Conservation (phyloP, 176 grass and related monocot genomes). For the Musa acuminata region DNA sequence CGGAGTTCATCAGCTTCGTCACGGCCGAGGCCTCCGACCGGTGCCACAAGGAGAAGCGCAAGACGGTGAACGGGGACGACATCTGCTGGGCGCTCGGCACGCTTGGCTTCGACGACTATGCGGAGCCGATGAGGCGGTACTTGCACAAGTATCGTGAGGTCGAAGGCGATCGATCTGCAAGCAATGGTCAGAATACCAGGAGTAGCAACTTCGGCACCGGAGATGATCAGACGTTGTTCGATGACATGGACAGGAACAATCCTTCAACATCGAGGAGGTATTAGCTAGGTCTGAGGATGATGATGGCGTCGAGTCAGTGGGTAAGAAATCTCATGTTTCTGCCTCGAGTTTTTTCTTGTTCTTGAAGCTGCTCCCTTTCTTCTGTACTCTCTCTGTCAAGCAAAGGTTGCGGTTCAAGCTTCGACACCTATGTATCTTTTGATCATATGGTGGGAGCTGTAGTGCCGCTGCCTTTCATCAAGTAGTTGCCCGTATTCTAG, state of each 20-base stretch:
- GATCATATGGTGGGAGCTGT: too few species aligned
- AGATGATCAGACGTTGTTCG: neutral
- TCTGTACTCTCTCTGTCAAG: too few species aligned
- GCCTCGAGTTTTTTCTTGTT: too few species aligned
- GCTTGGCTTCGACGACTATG: slow-evolving; percentile 93
- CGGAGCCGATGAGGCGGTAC: slow-evolving; percentile 81
- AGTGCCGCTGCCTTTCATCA: neutral
- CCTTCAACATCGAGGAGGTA: neutral
- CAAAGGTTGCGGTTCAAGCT: too few species aligned
- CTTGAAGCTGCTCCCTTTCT: too few species aligned
- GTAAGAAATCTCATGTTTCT: too few species aligned
- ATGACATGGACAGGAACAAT: neutral
- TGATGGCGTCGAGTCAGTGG: neutral
- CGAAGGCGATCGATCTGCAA: slow-evolving; percentile 56
- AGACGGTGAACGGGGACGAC: slow-evolving; percentile 97
- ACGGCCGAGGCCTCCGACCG: slow-evolving; percentile 95
- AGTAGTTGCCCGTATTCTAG: neutral
- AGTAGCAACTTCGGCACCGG: neutral
- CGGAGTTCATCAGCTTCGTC: slow-evolving; percentile 96
- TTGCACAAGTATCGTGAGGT: slow-evolving; percentile 89
- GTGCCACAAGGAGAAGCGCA: slow-evolving; percentile 94
- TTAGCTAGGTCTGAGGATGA: neutral
- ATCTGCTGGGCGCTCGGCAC: slow-evolving; percentile 89
- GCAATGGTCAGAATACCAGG: neutral
- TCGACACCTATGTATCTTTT: too few species aligned